phyloP scores from a whole-genome alignment of 164 flowering plant genomes.

The Euptelea pleiosperma region DNA sequence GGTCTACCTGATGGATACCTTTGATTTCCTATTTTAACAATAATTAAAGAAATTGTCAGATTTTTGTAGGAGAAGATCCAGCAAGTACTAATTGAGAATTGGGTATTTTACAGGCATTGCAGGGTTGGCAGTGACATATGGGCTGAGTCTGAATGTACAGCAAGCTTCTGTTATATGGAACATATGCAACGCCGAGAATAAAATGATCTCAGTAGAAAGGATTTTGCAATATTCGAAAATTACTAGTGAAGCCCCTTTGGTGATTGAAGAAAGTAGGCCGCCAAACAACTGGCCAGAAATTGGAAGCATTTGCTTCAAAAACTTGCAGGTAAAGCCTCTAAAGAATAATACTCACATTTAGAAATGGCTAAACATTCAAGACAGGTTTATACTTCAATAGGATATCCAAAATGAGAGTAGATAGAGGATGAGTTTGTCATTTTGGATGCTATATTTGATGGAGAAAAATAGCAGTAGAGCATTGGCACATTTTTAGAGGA shows the following conservation, averaged over 20 bases:
- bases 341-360: neutral
- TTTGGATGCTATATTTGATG: neutral
- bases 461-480: no score
- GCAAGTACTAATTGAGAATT: conserved; percentile 8
- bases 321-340: conserved; percentile 54
- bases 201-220: conserved; percentile 95
- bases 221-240: conserved; percentile 81
- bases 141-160: conserved; percentile 71
- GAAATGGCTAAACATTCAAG: no score
- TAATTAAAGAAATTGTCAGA: neutral
- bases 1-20: conserved; percentile 2
- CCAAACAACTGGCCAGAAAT: conserved; percentile 71
- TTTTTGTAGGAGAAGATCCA: neutral
- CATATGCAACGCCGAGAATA: conserved; percentile 92
- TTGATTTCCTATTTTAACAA: neutral
- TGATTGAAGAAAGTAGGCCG: conserved; percentile 63
- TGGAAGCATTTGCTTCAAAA: conserved; percentile 69
- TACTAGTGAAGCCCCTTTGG: conserved; percentile 76
- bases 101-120: conserved; percentile 68
- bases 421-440: neutral
- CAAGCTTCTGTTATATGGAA: conserved; percentile 96
- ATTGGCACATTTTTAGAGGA: neutral
- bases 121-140: conserved; percentile 95
- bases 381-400: no score
- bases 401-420: neutral